Base-by-base conservation (phyloP, 2,329 filamentous ascomycete genomes). In the Ophiobolus disseminans region DNA sequence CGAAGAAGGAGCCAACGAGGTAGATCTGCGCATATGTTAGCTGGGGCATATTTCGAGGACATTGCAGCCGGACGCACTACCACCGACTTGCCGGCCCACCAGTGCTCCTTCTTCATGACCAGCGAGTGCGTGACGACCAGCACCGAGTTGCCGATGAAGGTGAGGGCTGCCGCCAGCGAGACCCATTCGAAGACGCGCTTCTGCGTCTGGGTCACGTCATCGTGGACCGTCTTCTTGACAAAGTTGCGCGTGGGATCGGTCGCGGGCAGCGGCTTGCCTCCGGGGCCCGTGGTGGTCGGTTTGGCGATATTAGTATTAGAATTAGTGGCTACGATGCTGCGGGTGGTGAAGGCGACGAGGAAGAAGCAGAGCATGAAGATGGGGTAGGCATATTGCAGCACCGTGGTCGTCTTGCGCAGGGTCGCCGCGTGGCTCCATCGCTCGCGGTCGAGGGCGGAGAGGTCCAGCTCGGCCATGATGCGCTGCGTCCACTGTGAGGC, bases 241-340 rank as follows among this genome's bases (percentile, higher is more conserved):
- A 68, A 62, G 64, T 73, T 66, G 63, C 60, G 70, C 40, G 69
- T 74, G 56, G 72, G 74, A 62, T 75, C 78, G 66, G 73, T 84
- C 68, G 86, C 88, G 50, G 91, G 91, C 44, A 97, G 78, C 25
- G 91, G 91, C 72, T 95, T 92, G 59, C 92, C 93, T 46, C 90
- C 92, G 1, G 92, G 91, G n/a, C 92, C 92, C 43, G 81, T 86
- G 57, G 83, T 81, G 50, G 75, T 70, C 32, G 74, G 68, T 62
- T 77, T 70, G 36, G 76, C 71, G 54, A 73, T 72, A 54, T 78
- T 75, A 59, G 76, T 76, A 66, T 72, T 73, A 49, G 62, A 60
- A 57, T 71, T 79, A 59, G 74, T 73, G 30, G 82, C 78, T 51
- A 80, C 66, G 55, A 89, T 80, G 62, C 85, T 86, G 68, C 82